Evolutionary conservation across 441 rosid species (phyloP), one percentile per base, ranked within the genome.

Genomic region (Populus hybrid): DNA sequence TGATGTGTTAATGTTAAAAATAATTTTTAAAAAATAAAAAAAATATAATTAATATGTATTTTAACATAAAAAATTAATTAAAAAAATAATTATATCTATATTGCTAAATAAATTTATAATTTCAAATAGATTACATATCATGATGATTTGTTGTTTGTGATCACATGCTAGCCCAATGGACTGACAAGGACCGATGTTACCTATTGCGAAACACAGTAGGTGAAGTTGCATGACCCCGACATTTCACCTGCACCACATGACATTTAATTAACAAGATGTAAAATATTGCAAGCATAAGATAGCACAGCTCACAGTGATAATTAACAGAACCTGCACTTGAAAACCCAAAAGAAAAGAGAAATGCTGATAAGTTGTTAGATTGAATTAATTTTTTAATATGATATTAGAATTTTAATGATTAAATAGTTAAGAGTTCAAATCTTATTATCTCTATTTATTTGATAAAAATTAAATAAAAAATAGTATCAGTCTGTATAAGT

Each of bases 391-490:
- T 0, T 34, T 34, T 34, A 0, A 6, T 34, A 34, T 34, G 0
- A 6, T 5, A 34, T 34, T 34, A 34, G 0, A 34, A 0, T 5
- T 0, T 34, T 34, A 1, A 6, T 34, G 0, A 34, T 34, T 0
- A 34, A 6, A 0, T 34, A 0, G 0, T 6, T 0, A 34, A 6
- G 1, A 34, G 1, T 34, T 34, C 0, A 0, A 34, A 34, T 6
- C 0, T 6, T 0, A 34, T 34, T 0, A 32, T 6, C 0, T 34
- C 0, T 34, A 34, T 34, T 6, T 34, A 5, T 34, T 34, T 34
- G 1, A 34, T 34, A 34, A 34, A 34, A 34, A 34, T 34, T 34
- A 6, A 6, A 0, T 6, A 34, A 0, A 1, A 5, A 0, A 6
- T 34, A 34, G 0, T 34, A 34, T 34, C 1, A 0, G 0, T 34